A percentile compares a stretch with the other conserved stretches of the same genome.
phyloP scores from a whole-genome alignment of 805 yeast genomes.

The Wickerhamomyces pijperi region DNA sequence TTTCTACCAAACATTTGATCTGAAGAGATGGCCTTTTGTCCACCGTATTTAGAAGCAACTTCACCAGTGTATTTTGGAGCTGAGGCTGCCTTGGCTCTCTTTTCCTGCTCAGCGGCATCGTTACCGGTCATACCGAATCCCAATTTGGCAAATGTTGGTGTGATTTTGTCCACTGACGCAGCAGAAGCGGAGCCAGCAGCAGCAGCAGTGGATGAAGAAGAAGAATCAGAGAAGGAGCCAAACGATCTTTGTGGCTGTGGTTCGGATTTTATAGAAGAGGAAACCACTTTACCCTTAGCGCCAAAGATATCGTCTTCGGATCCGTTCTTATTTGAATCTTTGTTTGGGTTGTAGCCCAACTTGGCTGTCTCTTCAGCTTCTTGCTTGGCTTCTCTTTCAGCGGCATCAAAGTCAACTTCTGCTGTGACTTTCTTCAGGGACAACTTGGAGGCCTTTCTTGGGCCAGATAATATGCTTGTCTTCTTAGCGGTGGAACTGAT shows the following conservation, averaged over 20 bases:
- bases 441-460: slow-evolving; percentile 43
- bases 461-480: slow-evolving; percentile 38
- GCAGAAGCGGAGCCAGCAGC: slow-evolving; percentile 5
- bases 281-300: slow-evolving; percentile 8
- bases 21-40: slow-evolving; percentile 89
- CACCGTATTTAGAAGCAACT: slow-evolving; percentile 68
- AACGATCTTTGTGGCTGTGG: slow-evolving; percentile 7
- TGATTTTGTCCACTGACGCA: slow-evolving; percentile 29
- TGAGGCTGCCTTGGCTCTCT: slow-evolving; percentile 33
- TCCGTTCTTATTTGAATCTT: slow-evolving; percentile 4
- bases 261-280: slow-evolving; percentile 12
- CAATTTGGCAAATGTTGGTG: slow-evolving; percentile 67
- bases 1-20: slow-evolving; percentile 92
- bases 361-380: slow-evolving; percentile 58
- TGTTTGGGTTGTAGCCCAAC: slow-evolving; percentile 32
- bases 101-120: slow-evolving; percentile 36
- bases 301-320: slow-evolving; percentile 5
- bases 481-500: slow-evolving; percentile 22
- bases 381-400: slow-evolving; percentile 68
- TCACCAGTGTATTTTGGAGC: slow-evolving; percentile 64
- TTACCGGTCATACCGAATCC: slow-evolving; percentile 86
- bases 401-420: slow-evolving; percentile 50
- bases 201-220: slow-evolving; percentile 1
- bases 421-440: slow-evolving; percentile 46
- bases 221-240: slow-evolving; percentile 4